phyloP scores from a whole-genome alignment of 169 alveolate genomes.

The Plasmodium yoelii region DNA sequence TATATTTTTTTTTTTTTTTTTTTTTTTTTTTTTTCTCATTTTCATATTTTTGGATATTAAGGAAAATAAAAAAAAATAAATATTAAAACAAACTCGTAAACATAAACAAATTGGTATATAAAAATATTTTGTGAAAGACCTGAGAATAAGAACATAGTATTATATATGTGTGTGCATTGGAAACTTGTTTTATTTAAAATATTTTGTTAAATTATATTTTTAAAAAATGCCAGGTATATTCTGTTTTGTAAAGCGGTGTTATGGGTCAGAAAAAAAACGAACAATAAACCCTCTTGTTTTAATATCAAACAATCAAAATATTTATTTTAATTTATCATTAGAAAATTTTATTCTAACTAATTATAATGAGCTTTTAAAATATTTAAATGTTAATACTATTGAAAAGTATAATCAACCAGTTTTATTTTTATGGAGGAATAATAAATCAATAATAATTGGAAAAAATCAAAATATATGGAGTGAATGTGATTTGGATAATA shows the following conservation, averaged over 20 bases:
- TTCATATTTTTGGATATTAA: no score
- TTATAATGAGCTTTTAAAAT: slow-evolving; percentile 49
- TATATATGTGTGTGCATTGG: no score
- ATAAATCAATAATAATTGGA: slow-evolving; percentile 94
- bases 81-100: no score
- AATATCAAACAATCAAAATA: slow-evolving; percentile 79
- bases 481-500: slow-evolving; percentile 91
- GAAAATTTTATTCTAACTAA: slow-evolving; percentile 80
- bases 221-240: not conserved
- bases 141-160: no score
- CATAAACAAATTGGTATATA: no score
- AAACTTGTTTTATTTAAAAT: no score
- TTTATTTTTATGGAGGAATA: slow-evolving; percentile 94
- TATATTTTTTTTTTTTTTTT: no score
- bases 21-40: no score
- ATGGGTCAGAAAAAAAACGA: slow-evolving; percentile 8
- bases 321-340: slow-evolving; percentile 83
- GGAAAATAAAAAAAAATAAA: no score
- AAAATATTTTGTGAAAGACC: no score
- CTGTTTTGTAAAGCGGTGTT: slow-evolving; percentile 9
- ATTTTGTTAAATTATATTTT: no score
- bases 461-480: slow-evolving; percentile 95
- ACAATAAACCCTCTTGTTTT: slow-evolving; percentile 45
- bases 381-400: slow-evolving; percentile 59
- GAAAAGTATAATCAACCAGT: slow-evolving; percentile 83